Conservation (phyloP, 208 protist genomes). For the Porcisia hertigi region DNA sequence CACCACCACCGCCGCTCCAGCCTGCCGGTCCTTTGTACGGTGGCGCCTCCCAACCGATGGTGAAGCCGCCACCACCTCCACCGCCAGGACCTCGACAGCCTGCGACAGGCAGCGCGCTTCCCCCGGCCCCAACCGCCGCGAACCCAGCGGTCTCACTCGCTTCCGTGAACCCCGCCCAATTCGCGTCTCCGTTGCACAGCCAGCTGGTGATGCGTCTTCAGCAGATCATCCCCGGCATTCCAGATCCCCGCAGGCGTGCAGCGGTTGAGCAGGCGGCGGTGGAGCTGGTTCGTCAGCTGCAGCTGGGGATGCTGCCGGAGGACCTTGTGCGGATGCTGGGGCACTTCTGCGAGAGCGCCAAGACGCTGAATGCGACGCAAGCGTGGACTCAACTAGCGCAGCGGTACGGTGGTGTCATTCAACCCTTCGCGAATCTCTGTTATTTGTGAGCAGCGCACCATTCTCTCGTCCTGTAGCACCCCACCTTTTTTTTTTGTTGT, state of each 20-base stretch:
- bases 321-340: conserved; percentile 49
- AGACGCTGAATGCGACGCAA: conserved; percentile 39
- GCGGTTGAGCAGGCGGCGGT: conserved; percentile 54
- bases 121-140: conserved; percentile 2
- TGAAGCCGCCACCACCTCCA: background rate
- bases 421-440: conserved; percentile 54
- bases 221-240: conserved; percentile 39
- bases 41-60: background rate
- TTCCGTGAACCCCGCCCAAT: conserved; percentile 12
- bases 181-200: conserved; percentile 17
- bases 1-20: background rate
- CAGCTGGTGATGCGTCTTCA: conserved; percentile 43
- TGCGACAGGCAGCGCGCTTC: conserved; percentile 7
- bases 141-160: conserved; percentile 6
- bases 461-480: background rate
- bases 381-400: conserved; percentile 50
- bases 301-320: conserved; percentile 37
- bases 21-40: background rate
- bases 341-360: conserved; percentile 47
- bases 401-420: conserved; percentile 42
- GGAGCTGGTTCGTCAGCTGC: conserved; percentile 58
- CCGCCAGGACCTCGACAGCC: background rate
- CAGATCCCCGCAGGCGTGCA: conserved; percentile 39
- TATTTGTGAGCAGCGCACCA: conserved; percentile 39
- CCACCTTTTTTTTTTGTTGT: conserved; percentile 9